A percentile compares a stretch with the other conserved stretches of the same genome.
These are phyloP conservation scores for Dendrostoma leiphaemia DNA, from an alignment of 2,329 filamentous ascomycete species.

Conservation along the genomic window DNA sequence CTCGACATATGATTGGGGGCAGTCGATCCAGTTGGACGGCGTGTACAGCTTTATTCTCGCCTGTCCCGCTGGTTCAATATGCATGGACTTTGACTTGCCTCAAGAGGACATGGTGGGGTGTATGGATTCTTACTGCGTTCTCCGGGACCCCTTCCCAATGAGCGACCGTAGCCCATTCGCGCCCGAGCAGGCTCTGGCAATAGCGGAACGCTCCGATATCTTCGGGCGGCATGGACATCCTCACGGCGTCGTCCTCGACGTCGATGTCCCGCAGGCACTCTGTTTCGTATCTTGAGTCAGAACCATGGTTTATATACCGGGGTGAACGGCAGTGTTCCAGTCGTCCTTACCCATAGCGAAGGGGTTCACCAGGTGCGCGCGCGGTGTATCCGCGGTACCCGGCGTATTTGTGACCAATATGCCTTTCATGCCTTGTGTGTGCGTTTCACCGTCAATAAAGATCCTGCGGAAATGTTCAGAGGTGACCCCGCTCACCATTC, in stretches of 20 bases:
- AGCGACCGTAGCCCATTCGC: constrained; percentile 35
- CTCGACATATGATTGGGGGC: constrained; percentile 41
- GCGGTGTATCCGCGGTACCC: constrained; percentile 14
- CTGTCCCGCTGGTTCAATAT: constrained; percentile 8
- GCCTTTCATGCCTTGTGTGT: constrained; percentile 6
- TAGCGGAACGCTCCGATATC: constrained; percentile 36
- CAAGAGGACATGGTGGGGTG: too few relatives aligned
- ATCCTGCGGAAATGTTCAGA: neutral
- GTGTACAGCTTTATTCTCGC: constrained; percentile 34
- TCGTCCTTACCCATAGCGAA: constrained; percentile 10
- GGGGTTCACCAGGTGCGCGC: constrained; percentile 16
- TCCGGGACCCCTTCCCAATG: constrained; percentile 37
- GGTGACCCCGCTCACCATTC: neutral
- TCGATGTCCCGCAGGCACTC: constrained; percentile 38
- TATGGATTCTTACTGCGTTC: constrained; percentile 18
- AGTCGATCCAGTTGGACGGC: constrained; percentile 28
- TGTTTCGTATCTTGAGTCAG: too few relatives aligned
- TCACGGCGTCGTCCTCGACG: constrained; percentile 30
- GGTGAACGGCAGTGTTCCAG: neutral
- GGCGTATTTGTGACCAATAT: constrained; percentile 3
- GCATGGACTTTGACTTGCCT: neutral
- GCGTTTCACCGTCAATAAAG: neutral
- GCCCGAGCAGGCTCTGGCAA: constrained; percentile 36
- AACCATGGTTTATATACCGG: neutral
- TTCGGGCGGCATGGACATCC: constrained; percentile 27